Evolutionary conservation across 1,139 yeast genomes (phyloP), one percentile per base, ranked within the genome.

Genomic region (Cylindricascospora bacillispora): DNA sequence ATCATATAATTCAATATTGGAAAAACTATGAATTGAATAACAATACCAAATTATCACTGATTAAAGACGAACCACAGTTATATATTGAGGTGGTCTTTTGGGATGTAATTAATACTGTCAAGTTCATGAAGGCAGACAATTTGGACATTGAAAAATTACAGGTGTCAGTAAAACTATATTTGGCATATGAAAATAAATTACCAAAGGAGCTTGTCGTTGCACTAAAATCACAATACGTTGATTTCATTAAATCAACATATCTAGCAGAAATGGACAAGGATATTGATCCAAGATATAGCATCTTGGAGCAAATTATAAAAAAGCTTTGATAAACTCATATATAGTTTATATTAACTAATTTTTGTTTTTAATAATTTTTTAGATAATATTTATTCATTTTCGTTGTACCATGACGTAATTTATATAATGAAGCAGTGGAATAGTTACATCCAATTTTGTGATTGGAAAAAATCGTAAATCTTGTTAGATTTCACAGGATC

Each of bases 401-500:
- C n/a, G n/a, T n/a, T n/a, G n/a, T n/a, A n/a, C n/a, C n/a, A n/a
- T n/a, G n/a, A n/a, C n/a, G n/a, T n/a, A n/a, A n/a, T n/a, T n/a
- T n/a, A n/a, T n/a, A n/a, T n/a, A n/a, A n/a, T n/a, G n/a, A n/a
- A n/a, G n/a, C n/a, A n/a, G n/a, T n/a, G n/a, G 7, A 10, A 18
- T 18, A 10, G 31, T 36, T 43, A 60, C 29, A 64, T 60, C 98
- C 98, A 89, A 35, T 85, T 80, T 67, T 86, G 94, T 37, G 75
- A 75, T 37, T 80, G 83, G 55, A 89, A 86, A 49, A 89, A 89
- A 50, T 89, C 97, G 55, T 80, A 86, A 30, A 89, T 80, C 51
- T 78, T 74, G 15, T 83, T 75, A 1, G 94, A 83, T 54, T 89
- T 89, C 43, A 71, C 69, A 17, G 83, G 79, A 49, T 92, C 98